phyloP scores from a whole-genome alignment of 2,329 filamentous ascomycete genomes.

The Stachybotrys chlorohalonatus region DNA sequence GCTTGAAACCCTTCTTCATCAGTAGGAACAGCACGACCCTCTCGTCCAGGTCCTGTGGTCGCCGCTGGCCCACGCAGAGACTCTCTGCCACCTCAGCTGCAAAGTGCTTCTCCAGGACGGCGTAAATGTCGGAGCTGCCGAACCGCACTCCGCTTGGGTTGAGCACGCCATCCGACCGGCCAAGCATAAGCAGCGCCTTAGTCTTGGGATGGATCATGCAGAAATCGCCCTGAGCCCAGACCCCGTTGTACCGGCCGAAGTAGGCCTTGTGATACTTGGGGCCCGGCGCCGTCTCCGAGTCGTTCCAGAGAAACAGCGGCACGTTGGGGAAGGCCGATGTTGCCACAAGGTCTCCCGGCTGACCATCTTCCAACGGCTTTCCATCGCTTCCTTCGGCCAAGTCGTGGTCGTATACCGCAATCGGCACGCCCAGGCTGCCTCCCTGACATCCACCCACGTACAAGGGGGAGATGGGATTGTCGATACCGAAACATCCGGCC shows the following conservation, averaged over 20 bases:
- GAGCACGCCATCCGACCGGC: constrained; percentile 68
- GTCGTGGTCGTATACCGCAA: constrained; percentile 55
- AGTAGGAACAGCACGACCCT: constrained; percentile 46
- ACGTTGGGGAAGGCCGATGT: constrained; percentile 66
- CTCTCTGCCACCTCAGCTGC: constrained; percentile 55
- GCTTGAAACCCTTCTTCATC: constrained; percentile 45
- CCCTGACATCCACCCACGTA: constrained; percentile 47
- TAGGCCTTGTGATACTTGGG: constrained; percentile 51
- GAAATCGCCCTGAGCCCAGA: constrained; percentile 82
- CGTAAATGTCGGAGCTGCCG: constrained; percentile 72
- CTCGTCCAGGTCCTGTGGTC: constrained; percentile 47
- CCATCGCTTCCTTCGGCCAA: constrained; percentile 36
- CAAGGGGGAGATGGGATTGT: constrained; percentile 62
- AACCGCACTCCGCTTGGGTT: constrained; percentile 75
- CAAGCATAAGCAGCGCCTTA: constrained; percentile 55
- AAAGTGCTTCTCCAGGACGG: constrained; percentile 60
- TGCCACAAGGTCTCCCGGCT: constrained; percentile 67
- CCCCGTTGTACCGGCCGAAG: constrained; percentile 53
- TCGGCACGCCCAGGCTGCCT: constrained; percentile 36
- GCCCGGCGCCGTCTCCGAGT: constrained; percentile 36
- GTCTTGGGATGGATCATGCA: constrained; percentile 61
- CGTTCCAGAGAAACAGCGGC: constrained; percentile 58
- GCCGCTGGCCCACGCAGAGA: constrained; percentile 71
- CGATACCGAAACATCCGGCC: constrained; percentile 51
- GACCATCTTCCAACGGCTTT: constrained; percentile 42